Evolutionary conservation across 2,329 filamentous ascomycete genomes (phyloP), one percentile per base, ranked within the genome.

Genomic region (Trichoderma citrinoviride): DNA sequence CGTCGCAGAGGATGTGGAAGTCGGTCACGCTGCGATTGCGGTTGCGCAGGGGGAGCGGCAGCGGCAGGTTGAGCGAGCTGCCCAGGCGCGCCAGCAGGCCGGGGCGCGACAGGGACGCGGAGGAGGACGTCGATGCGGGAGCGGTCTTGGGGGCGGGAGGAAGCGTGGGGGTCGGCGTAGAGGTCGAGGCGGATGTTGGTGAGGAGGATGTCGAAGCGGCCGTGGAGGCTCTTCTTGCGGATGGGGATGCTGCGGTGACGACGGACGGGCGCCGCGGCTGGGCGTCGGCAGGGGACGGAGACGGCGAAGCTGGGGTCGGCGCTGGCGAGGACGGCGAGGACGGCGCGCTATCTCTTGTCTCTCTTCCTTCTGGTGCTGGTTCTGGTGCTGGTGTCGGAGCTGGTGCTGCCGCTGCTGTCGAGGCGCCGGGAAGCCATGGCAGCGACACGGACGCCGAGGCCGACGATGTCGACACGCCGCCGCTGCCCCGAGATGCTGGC

Each of bases 1-100:
- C 90, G 73, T 91, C 85, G 56, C 90, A 86, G 69, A 87, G 85
- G 75, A 95, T 87, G 76, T 91, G 87, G 78, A 93, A 95, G 74
- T 94, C 91, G 78, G 87, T 82, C 70, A 92, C 82, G 75, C 90
- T 87, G 71, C 90, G 88, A 65, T 77, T 80, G 65, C 82, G 80
- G 66, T 80, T 81, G 52, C 83, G 81, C 66, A 84, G 76, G 55
- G 82, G 80, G 12, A 83, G 76, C 46, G 79, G 76, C 65, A 84
- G 76, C 46, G 79, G 76, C 64, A 84, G 78, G 21, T 61, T 61
- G 29, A 61, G 37, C 52, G 83, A 82, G 53, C 83, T 77, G 64
- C 78, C 77, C 67, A 86, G 76, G 62, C 83, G 82, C 68, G 84
- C 84, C 70, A 86, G 77, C 68, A 87, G 78, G 64, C 73, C 70